Percentiles rank a stretch among this genome's conserved stretches.
Conservation (phyloP, 495 filamentous ascomycete species). For the Penicillium angulare region DNA sequence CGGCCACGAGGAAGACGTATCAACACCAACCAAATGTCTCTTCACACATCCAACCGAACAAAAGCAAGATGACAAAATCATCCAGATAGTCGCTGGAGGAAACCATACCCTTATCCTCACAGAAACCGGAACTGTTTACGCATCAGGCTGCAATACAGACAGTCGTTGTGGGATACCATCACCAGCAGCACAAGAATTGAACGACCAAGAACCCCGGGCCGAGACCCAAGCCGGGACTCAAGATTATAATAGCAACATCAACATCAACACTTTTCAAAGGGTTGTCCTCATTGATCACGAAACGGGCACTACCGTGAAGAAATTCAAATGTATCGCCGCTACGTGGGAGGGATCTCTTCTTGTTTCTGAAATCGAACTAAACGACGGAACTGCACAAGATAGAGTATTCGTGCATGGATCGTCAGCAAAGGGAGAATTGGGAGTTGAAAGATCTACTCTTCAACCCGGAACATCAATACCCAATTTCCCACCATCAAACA, state of each 20-base stretch:
- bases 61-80: slow-evolving; percentile 19
- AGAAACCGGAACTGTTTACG: slow-evolving; percentile 55
- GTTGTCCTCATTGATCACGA: slow-evolving; percentile 18
- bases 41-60: slow-evolving; percentile 28
- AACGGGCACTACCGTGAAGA: slow-evolving; percentile 8
- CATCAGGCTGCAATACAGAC: slow-evolving; percentile 57
- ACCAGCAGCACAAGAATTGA: too few relatives aligned
- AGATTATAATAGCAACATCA: too few relatives aligned
- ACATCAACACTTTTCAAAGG: slow-evolving; percentile 5
- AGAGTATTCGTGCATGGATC: slow-evolving; percentile 62
- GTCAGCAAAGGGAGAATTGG: slow-evolving; percentile 70
- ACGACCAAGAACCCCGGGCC: too few relatives aligned
- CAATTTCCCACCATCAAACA: slow-evolving; percentile 59
- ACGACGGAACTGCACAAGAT: slow-evolving; percentile 7
- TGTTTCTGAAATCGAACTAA: slow-evolving; percentile 31
- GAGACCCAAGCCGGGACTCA: too few relatives aligned
- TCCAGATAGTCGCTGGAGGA: slow-evolving; percentile 66
- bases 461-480: slow-evolving; percentile 34
- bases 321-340: slow-evolving; percentile 52
- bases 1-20: slow-evolving; percentile 70
- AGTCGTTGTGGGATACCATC: slow-evolving; percentile 52
- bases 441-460: slow-evolving; percentile 45
- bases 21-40: slow-evolving; percentile 59
- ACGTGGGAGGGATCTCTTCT: slow-evolving; percentile 74
- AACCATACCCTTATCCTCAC: slow-evolving; percentile 82